Conservation (phyloP, 176 grass and related monocot species). For the Oryza meyeriana region DNA sequence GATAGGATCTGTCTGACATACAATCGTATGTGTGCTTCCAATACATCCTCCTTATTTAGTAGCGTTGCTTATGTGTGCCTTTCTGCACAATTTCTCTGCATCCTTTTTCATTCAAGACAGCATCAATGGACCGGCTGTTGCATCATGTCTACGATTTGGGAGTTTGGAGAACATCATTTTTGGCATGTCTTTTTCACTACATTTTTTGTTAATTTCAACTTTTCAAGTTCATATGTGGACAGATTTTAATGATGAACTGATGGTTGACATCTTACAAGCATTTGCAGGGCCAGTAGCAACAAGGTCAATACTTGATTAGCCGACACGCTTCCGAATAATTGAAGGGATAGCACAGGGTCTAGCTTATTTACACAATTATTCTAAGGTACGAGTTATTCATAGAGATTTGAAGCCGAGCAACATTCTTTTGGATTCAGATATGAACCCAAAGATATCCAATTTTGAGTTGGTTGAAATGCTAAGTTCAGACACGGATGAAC, state of each 20-base stretch:
- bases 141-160: too few species aligned
- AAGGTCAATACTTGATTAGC: background rate
- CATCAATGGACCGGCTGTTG: too few species aligned
- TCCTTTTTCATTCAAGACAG: too few species aligned
- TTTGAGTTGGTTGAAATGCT: background rate
- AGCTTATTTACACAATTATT: slow-evolving; percentile 13
- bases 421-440: slow-evolving; percentile 19
- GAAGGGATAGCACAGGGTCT: slow-evolving; percentile 15
- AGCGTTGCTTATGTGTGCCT: too few species aligned
- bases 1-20: too few species aligned
- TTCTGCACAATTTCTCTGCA: too few species aligned
- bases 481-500: background rate
- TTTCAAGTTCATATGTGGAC: background rate
- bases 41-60: too few species aligned
- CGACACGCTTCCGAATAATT: slow-evolving; percentile 5
- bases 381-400: background rate
- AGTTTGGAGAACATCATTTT: slow-evolving; percentile 19
- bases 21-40: too few species aligned
- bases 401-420: slow-evolving; percentile 9
- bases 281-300: background rate
- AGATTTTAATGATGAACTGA: background rate
- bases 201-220: background rate
- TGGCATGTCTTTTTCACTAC: background rate
- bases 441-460: slow-evolving; percentile 21
- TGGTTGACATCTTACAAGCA: background rate